Evolutionary conservation across 2,329 filamentous ascomycete species (phyloP).

Genomic region (Truncatella angustata): DNA sequence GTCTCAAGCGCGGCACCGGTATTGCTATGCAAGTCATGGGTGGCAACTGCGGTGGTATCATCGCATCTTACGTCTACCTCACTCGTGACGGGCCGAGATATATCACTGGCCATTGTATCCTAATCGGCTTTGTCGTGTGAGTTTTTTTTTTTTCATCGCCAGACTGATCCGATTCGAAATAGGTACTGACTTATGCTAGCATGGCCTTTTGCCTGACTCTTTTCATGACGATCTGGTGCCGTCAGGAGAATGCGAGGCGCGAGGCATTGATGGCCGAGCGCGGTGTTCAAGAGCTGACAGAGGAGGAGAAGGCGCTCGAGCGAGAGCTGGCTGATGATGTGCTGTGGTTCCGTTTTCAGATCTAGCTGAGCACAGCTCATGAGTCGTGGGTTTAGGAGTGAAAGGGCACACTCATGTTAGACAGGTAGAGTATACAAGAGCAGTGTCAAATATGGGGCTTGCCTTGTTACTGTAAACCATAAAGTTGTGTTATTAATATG

Average conservation of each 20-base stretch:
- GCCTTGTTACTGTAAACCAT: background rate
- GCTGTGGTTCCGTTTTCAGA: slow-evolving; percentile 28
- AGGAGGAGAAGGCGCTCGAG: slow-evolving; percentile 28
- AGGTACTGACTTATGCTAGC: slow-evolving; percentile 10
- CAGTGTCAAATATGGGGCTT: too few relatives aligned
- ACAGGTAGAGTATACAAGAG: too few relatives aligned
- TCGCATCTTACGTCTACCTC: slow-evolving; percentile 42
- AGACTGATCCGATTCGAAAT: background rate
- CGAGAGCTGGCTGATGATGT: slow-evolving; percentile 29
- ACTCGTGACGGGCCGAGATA: slow-evolving; percentile 35
- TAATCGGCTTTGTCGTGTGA: slow-evolving; percentile 23
- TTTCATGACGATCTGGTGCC: slow-evolving; percentile 30
- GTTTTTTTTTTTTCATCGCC: slow-evolving; percentile 9
- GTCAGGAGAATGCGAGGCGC: slow-evolving; percentile 28
- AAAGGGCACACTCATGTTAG: too few relatives aligned
- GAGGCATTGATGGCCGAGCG: slow-evolving; percentile 19
- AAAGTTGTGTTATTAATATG: background rate
- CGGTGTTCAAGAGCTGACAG: slow-evolving; percentile 19
- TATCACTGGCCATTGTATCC: slow-evolving; percentile 37
- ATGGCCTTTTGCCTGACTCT: slow-evolving; percentile 30
- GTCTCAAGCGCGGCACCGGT: slow-evolving; percentile 52
- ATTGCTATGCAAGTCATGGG: slow-evolving; percentile 55
- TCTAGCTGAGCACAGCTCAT: too few relatives aligned
- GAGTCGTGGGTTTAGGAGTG: too few relatives aligned
- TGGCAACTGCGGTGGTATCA: slow-evolving; percentile 51